Base-by-base conservation (phyloP, 2,329 filamentous ascomycete species). In the Phyllosticta paracitricarpa region DNA sequence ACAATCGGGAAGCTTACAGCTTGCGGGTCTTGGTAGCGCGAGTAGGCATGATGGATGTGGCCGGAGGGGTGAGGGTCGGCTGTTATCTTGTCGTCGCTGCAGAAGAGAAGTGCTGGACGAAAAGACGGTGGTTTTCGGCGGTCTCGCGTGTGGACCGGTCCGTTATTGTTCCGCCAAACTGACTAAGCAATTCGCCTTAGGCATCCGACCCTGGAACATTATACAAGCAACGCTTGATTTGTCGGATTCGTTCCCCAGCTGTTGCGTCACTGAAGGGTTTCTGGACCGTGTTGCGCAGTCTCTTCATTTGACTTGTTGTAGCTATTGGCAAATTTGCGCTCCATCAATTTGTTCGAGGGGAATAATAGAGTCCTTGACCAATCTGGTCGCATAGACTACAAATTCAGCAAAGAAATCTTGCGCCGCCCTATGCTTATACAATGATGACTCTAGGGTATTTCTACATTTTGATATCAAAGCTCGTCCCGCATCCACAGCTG, bases 401-500 rank as follows among this genome's bases (percentile, higher is more conserved):
- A 48, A 48, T 48, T 48, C 40, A 48, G 40, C 17, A 48, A 17
- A 48, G 40, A 48, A n/a, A n/a, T n/a, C 40, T 48, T 48, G 40
- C 40, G 40, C 40, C 40, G n/a, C 17, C 40, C 4, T n/a, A 48
- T 48, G 40, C 40, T 48, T 22, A 17, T 48, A 48, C 17, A 48
- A n/a, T 48, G 40, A n/a, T 48, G 40, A 48, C n/a, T 48, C 6
- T 17, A 6, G 22, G 51, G n/a, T 51, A 54, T 22, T 28, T 25
- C 40, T 61, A 73, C 61, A 73, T 61, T 62, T 92, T 91, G 66
- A 97, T 91, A 76, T 97, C 94, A 75, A 99, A 99, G 72, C 93
- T 97, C 17, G 93, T 97, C 7, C 94, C 94, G 75, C 94, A 99
- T 1, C 94, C 94, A 78, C 94, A 99, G 73, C 89, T 96, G 75